phyloP scores from a whole-genome alignment of 768 basidiomycete genomes.

The Pseudohyphozyma bogoriensis region DNA sequence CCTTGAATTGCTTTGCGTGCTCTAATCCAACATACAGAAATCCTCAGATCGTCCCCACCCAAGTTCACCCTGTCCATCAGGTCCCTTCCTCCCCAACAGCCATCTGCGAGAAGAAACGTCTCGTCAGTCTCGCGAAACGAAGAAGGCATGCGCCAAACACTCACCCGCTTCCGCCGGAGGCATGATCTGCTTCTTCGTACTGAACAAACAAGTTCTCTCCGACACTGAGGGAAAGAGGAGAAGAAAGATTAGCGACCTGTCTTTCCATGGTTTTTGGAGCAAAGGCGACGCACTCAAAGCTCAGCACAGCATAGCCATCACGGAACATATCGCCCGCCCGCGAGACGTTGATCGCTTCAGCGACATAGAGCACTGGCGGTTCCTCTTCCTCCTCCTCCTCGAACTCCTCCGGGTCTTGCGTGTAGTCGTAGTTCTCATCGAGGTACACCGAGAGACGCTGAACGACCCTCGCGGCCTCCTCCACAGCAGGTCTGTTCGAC shows the following conservation, averaged over 20 bases:
- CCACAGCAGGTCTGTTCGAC: too few species aligned
- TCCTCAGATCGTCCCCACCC: constrained; percentile 24
- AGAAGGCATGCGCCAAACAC: too few species aligned
- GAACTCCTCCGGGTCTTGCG: too few species aligned
- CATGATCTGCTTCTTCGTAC: constrained; percentile 24
- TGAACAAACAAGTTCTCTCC: constrained; percentile 15
- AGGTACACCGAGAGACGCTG: too few species aligned
- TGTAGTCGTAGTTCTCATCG: too few species aligned
- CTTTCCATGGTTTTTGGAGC: too few species aligned
- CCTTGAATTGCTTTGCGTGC: not conserved
- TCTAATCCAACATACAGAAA: constrained; percentile 6
- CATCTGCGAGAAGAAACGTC: too few species aligned
- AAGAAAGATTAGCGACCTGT: not conserved
- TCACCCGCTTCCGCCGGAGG: constrained; percentile 21
- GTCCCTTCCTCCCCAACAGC: constrained; percentile 19
- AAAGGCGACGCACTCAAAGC: constrained; percentile 11
- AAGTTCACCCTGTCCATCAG: not conserved
- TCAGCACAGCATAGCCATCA: constrained; percentile 13
- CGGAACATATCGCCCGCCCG: constrained; percentile 1
- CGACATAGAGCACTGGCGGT: constrained; percentile 17
- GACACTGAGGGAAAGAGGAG: not conserved
- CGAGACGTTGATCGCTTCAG: constrained; percentile 18
- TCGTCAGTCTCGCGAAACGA: too few species aligned
- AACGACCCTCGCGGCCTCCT: too few species aligned
- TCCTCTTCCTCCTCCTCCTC: not conserved